A percentile compares a stretch with the other conserved stretches of the same genome.
Evolutionary conservation across 2,329 filamentous ascomycete species (phyloP).

Genomic region (Cladosporium velox): DNA sequence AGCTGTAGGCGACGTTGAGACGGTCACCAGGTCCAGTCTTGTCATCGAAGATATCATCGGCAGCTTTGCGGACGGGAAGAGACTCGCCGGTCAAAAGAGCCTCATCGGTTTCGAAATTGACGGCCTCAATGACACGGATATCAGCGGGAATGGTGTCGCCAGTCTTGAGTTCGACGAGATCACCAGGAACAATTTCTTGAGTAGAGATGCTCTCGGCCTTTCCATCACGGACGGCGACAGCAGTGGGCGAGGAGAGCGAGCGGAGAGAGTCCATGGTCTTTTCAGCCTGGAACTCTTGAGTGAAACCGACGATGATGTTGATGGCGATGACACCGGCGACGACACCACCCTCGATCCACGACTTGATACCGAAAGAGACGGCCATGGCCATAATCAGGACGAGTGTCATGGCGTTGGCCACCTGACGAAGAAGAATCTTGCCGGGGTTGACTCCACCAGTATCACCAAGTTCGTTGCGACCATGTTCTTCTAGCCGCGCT

Average conservation of each 20-base stretch:
- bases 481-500: conserved; percentile 61
- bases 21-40: conserved; percentile 67
- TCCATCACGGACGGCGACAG: conserved; percentile 50
- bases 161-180: conserved; percentile 50
- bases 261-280: conserved; percentile 54
- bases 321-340: conserved; percentile 49
- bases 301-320: conserved; percentile 50
- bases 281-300: conserved; percentile 50
- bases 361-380: conserved; percentile 50
- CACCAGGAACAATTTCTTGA: conserved; percentile 49
- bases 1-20: conserved; percentile 70
- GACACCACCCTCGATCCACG: conserved; percentile 52
- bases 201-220: conserved; percentile 45
- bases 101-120: conserved; percentile 72
- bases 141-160: conserved; percentile 55
- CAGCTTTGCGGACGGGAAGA: conserved; percentile 66
- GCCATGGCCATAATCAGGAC: conserved; percentile 55
- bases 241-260: conserved; percentile 50
- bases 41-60: conserved; percentile 54
- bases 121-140: conserved; percentile 43
- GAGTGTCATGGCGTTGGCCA: conserved; percentile 77
- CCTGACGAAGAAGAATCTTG: conserved; percentile 71
- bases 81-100: conserved; percentile 74
- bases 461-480: conserved; percentile 70
- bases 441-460: conserved; percentile 67